These are phyloP conservation scores for Pseudogymnoascus sp. DNA, from an alignment of 2,329 filamentous ascomycete species.

Conservation along the genomic window DNA sequence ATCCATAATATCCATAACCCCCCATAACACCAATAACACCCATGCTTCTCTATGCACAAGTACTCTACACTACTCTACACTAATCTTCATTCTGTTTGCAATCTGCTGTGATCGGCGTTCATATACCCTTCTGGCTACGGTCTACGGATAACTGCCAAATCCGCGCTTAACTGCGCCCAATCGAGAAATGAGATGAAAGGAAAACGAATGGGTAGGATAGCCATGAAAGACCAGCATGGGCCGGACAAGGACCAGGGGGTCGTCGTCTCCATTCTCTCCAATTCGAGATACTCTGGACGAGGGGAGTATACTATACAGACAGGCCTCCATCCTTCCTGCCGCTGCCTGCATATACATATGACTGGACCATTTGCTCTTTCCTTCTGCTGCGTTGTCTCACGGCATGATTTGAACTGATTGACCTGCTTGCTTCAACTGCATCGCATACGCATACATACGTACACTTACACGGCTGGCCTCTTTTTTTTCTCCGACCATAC, in stretches of 20 bases:
- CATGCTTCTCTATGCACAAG: background rate
- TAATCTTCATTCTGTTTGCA: conserved; percentile 1
- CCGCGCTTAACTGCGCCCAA: conserved; percentile 1
- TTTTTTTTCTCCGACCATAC: background rate
- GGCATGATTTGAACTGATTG: background rate
- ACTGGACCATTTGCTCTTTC: background rate
- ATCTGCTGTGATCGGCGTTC: background rate
- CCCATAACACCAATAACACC: background rate
- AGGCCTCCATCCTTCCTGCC: background rate
- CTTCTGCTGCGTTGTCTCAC: background rate
- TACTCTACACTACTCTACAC: background rate
- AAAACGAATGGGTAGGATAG: background rate
- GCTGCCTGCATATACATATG: conserved; percentile 5
- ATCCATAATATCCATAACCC: background rate
- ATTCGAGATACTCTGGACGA: background rate
- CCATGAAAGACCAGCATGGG: background rate
- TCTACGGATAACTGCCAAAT: background rate
- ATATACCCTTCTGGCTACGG: background rate
- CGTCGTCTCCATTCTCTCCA: background rate
- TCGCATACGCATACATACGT: background rate
- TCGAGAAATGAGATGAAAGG: background rate
- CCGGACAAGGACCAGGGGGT: background rate
- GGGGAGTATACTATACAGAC: background rate
- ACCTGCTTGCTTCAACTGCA: background rate
- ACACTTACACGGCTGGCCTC: background rate